A percentile compares a stretch with the other conserved stretches of the same genome.
phyloP scores from a whole-genome alignment of 2,329 filamentous ascomycete genomes.

The Zymoseptoria brevis region DNA sequence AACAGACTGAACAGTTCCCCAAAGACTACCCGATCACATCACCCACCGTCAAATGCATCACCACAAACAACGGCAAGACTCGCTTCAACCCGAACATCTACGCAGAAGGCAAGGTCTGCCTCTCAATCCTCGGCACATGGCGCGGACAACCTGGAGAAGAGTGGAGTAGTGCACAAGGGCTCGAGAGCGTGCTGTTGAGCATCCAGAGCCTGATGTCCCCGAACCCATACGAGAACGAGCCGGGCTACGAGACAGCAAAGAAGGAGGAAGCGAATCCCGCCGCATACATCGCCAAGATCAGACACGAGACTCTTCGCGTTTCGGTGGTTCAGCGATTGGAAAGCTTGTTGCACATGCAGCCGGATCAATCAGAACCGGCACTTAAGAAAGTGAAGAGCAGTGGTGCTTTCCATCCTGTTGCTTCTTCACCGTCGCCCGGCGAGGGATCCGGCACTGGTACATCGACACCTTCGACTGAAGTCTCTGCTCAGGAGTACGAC shows the following conservation, averaged over 20 bases:
- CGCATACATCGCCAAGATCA: slow-evolving; percentile 54
- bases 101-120: slow-evolving; percentile 78
- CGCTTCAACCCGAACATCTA: slow-evolving; percentile 98
- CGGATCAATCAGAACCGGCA: slow-evolving; percentile 18
- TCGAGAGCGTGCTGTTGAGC: slow-evolving; percentile 89
- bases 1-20: slow-evolving; percentile 14
- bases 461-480: slow-evolving; percentile 13
- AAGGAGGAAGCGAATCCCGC: slow-evolving; percentile 20
- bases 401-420: slow-evolving; percentile 1
- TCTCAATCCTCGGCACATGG: slow-evolving; percentile 77
- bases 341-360: slow-evolving; percentile 60
- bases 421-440: slow-evolving; percentile 4
- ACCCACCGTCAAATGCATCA: slow-evolving; percentile 58
- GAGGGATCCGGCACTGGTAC: slow-evolving; percentile 5
- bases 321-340: slow-evolving; percentile 82
- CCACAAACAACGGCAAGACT: slow-evolving; percentile 80
- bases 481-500: slow-evolving; percentile 34
- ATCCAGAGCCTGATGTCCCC: slow-evolving; percentile 93
- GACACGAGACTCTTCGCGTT: slow-evolving; percentile 80
- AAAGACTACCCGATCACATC: slow-evolving; percentile 71
- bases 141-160: slow-evolving; percentile 81
- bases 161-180: slow-evolving; percentile 91
- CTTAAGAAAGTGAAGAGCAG: slow-evolving; percentile 15
- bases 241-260: slow-evolving; percentile 64
- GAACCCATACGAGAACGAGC: slow-evolving; percentile 87